phyloP scores from a whole-genome alignment of 1,284 basidiomycete species.

The Apiotrichum laibachii region DNA sequence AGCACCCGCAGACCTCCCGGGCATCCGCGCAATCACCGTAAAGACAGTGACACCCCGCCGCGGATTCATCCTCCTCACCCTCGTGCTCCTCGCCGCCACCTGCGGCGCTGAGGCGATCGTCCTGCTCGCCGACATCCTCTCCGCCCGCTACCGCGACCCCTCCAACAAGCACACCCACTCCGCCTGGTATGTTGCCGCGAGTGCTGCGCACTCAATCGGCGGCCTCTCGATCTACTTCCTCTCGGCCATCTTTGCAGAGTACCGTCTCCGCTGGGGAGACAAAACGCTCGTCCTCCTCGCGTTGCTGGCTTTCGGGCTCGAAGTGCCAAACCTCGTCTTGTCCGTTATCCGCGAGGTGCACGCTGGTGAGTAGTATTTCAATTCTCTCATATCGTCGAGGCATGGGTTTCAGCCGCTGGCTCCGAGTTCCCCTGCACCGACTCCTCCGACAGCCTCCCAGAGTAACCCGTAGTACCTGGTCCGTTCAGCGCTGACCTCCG shows the following conservation, averaged over 20 bases:
- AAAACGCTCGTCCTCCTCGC: conserved; percentile 31
- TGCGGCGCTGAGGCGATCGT: conserved; percentile 29
- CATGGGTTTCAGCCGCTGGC: too few species aligned
- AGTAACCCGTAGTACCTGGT: too few species aligned
- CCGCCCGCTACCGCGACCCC: conserved; percentile 10
- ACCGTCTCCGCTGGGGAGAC: conserved; percentile 37
- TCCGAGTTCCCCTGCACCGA: too few species aligned
- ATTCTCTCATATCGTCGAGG: not conserved
- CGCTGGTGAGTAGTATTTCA: conserved; percentile 30
- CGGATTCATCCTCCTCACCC: conserved; percentile 31
- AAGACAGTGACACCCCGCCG: conserved; percentile 41
- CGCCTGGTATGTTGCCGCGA: conserved; percentile 15
- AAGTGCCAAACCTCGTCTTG: conserved; percentile 40
- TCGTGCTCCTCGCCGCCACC: conserved; percentile 32
- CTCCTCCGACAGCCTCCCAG: too few species aligned
- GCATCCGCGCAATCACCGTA: conserved; percentile 42
- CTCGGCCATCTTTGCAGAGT: conserved; percentile 34
- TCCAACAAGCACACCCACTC: conserved; percentile 5
- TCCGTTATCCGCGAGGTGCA: conserved; percentile 32
- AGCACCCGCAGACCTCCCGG: conserved; percentile 19
- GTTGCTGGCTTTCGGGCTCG: conserved; percentile 31
- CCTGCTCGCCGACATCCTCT: conserved; percentile 30
- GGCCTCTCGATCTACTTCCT: conserved; percentile 35
- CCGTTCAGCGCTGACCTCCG: conserved; percentile 7
- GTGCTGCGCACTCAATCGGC: conserved; percentile 31